Base-by-base conservation (phyloP, 257 asterid genomes). In the Solanum piurae region DNA sequence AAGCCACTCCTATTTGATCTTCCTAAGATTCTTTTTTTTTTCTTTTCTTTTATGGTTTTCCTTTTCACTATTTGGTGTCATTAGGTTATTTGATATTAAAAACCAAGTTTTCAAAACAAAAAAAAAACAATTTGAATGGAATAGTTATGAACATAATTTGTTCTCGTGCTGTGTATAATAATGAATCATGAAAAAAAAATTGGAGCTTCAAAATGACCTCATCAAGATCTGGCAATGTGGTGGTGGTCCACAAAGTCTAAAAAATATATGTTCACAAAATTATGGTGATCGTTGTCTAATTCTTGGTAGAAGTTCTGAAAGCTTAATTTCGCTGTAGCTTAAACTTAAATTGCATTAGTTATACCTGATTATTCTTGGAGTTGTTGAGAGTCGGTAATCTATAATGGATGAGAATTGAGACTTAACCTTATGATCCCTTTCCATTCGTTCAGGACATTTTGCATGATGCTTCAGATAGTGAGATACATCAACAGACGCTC, bases 361-460 rank as follows among this genome's bases (percentile, higher is more conserved):
- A 5, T 49, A 49, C 69, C 86, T 82, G 69, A 82, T 49, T 29
- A 64, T 71, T 87, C 42, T 73, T 21, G 34, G 85, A 62, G 73
- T 68, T 36, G 49, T 49, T 69, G 73, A 36, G 42, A 38, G 87
- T 72, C 27, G 12, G 44, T 82, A 82, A 49, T 52, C 74, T 31
- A 10, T 88, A 72, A 33, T 37, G 64, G 38, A 37, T 72, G 72
- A 85, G 72, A n/a, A 64, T n/a, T 64, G 72, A 64, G 74, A 71
- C 46, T 44, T n/a, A 52, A 27, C 76, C 42, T 87, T 77, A 66
- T 86, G 73, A 60, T 29, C 14, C 25, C 83, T 86, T 86, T 86
- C 16, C 46, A 79, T 86, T 11, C 58, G 86, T 71, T 71, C 92
- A 96, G 99, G 98, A 93, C 80, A 89, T 91, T 88, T 90, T 93